Percentiles rank a stretch among this genome's conserved stretches.
These are phyloP conservation scores for Asterella californica DNA, from an alignment of 225 moss, liverwort and hornwort species.

Conservation along the genomic window DNA sequence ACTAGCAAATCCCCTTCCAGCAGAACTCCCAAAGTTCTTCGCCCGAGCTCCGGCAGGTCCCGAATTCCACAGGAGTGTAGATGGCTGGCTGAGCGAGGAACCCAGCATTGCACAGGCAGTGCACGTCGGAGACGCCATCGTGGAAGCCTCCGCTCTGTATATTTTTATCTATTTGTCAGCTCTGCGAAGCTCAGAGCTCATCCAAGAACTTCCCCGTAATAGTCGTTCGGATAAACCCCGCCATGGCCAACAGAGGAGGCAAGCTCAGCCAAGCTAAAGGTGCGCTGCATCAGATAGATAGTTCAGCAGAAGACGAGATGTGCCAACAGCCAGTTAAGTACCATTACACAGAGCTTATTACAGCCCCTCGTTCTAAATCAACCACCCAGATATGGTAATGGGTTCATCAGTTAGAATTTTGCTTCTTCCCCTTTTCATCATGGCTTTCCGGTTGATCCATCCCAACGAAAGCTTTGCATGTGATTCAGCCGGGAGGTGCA, in stretches of 20 bases:
- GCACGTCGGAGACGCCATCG: slow-evolving; percentile 1
- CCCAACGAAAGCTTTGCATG: too few relatives aligned
- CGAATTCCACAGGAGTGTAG: not conserved
- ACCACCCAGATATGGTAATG: too few relatives aligned
- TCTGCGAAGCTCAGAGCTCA: not conserved
- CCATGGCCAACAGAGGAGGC: not conserved
- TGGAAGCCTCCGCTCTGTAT: not conserved
- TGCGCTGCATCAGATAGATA: not conserved
- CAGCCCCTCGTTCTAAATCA: too few relatives aligned
- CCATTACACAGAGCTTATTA: not conserved
- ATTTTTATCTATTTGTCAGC: not conserved
- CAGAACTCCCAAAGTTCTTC: not conserved
- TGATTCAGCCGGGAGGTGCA: too few relatives aligned
- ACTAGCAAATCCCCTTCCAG: not conserved
- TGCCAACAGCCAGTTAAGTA: not conserved
- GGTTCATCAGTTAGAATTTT: too few relatives aligned
- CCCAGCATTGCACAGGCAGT: not conserved
- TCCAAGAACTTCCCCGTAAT: not conserved
- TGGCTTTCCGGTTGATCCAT: too few relatives aligned
- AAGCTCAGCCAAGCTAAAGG: not conserved
- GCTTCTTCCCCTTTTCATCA: too few relatives aligned
- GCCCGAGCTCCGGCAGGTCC: not conserved
- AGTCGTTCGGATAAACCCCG: not conserved
- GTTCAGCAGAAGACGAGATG: not conserved
- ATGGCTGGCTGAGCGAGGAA: not conserved